Evolutionary conservation across 2,329 filamentous ascomycete species (phyloP).

Genomic region (Penicillium corylophilum): DNA sequence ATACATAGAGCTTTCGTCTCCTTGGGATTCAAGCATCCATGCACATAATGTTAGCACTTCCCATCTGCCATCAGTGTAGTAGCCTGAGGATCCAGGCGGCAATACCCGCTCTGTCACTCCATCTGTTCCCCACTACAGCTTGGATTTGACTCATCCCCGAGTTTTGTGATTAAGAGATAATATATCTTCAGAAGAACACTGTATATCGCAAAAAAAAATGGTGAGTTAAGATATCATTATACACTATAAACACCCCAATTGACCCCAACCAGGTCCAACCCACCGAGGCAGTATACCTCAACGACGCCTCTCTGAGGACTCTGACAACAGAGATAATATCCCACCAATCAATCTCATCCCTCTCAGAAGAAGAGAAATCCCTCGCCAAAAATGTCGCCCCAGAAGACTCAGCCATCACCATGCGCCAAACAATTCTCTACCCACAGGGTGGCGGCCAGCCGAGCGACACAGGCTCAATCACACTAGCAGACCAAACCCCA

Average conservation of each 20-base stretch:
- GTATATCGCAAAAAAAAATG: slow-evolving; percentile 1
- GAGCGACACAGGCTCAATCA: slow-evolving; percentile 28
- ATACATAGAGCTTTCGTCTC: too few relatives aligned
- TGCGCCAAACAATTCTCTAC: slow-evolving; percentile 29
- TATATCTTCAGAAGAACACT: background rate
- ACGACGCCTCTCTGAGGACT: slow-evolving; percentile 22
- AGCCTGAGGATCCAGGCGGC: slow-evolving; percentile 5
- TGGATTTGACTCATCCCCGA: background rate
- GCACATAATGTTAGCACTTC: too few relatives aligned
- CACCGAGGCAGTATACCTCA: slow-evolving; percentile 28
- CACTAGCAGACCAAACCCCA: slow-evolving; percentile 5
- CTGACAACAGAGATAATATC: slow-evolving; percentile 23
- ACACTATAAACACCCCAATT: background rate
- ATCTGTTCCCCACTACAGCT: slow-evolving; percentile 2
- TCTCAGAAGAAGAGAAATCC: slow-evolving; percentile 19
- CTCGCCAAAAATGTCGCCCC: slow-evolving; percentile 20
- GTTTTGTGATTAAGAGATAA: background rate
- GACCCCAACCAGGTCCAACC: slow-evolving; percentile 2
- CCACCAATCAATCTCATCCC: slow-evolving; percentile 18
- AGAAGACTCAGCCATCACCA: slow-evolving; percentile 22
- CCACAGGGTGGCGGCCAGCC: slow-evolving; percentile 30
- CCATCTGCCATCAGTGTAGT: background rate
- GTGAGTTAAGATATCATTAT: background rate
- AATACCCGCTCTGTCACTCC: background rate
- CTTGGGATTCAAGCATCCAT: too few relatives aligned